These are phyloP conservation scores for Boechera divaricarpa DNA, from an alignment of 345 rosid genomes.

Conservation along the genomic window DNA sequence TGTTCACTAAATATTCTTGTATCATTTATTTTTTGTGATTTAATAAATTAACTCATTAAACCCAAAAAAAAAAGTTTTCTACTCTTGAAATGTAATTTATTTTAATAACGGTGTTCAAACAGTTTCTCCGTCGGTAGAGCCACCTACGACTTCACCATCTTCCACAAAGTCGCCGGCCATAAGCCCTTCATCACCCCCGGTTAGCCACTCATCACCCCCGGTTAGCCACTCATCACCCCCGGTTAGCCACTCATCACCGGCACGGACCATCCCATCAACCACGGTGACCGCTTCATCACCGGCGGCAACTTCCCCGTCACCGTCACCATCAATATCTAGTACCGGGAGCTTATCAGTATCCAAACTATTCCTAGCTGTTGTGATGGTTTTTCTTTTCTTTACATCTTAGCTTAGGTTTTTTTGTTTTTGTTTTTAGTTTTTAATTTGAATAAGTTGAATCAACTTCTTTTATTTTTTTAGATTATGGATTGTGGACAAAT, in stretches of 20 bases:
- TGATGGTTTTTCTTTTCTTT: conserved; percentile 19
- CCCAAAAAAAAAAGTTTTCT: background rate
- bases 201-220: background rate
- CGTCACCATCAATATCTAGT: conserved; percentile 20
- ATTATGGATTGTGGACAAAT: background rate
- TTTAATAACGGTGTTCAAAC: background rate
- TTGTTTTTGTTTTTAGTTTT: background rate
- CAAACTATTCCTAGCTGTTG: background rate
- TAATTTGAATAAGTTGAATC: background rate
- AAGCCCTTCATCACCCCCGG: background rate
- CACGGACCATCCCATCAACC: background rate
- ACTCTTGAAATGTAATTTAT: background rate
- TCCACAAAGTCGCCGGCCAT: background rate
- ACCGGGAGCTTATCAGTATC: background rate
- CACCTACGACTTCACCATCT: conserved; percentile 5
- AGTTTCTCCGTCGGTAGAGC: background rate
- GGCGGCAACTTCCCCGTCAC: background rate
- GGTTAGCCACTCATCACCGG: background rate
- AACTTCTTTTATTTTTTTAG: background rate
- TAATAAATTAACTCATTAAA: too few relatives aligned
- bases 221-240: background rate
- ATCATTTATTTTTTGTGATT: too few relatives aligned
- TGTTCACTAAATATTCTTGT: too few relatives aligned
- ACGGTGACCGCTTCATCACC: background rate
- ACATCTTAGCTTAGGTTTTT: conserved; percentile 6